phyloP scores from a whole-genome alignment of 495 filamentous ascomycete genomes.

The Alectoria sarmentosa region DNA sequence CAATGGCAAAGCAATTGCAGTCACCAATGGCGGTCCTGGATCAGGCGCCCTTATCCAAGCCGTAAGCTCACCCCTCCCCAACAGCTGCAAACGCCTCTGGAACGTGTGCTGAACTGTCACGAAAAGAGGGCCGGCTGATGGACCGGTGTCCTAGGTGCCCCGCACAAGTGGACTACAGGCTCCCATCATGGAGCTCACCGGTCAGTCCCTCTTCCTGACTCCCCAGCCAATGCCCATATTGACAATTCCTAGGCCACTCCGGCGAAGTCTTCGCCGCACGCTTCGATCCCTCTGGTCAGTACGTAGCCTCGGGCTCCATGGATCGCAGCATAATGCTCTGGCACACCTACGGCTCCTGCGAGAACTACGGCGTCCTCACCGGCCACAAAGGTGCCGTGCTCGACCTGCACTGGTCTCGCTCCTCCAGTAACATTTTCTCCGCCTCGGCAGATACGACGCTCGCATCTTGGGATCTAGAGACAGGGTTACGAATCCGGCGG shows the following conservation, averaged over 20 bases:
- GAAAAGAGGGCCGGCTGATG: conserved; percentile 30
- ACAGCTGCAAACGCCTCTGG: neutral
- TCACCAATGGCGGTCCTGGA: conserved; percentile 57
- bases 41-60: conserved; percentile 76
- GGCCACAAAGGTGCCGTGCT: conserved; percentile 88
- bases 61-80: conserved; percentile 47
- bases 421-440: conserved; percentile 84
- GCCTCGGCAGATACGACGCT: conserved; percentile 89
- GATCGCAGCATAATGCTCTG: conserved; percentile 92
- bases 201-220: conserved; percentile 28
- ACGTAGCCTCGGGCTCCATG: conserved; percentile 93
- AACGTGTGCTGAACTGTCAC: conserved; percentile 22
- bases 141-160: conserved; percentile 49
- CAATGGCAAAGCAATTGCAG: conserved; percentile 52
- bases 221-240: neutral
- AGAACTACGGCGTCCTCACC: conserved; percentile 81
- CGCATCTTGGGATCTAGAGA: conserved; percentile 91
- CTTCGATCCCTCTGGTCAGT: conserved; percentile 80
- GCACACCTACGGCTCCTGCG: conserved; percentile 84
- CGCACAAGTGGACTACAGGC: conserved; percentile 83
- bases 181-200: conserved; percentile 90
- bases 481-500: conserved; percentile 76
- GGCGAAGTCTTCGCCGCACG: conserved; percentile 86
- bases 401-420: conserved; percentile 94
- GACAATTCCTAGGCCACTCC: conserved; percentile 45